Evolutionary conservation across 495 filamentous ascomycete genomes (phyloP).

Genomic region (Penicillium macrosclerotiorum): DNA sequence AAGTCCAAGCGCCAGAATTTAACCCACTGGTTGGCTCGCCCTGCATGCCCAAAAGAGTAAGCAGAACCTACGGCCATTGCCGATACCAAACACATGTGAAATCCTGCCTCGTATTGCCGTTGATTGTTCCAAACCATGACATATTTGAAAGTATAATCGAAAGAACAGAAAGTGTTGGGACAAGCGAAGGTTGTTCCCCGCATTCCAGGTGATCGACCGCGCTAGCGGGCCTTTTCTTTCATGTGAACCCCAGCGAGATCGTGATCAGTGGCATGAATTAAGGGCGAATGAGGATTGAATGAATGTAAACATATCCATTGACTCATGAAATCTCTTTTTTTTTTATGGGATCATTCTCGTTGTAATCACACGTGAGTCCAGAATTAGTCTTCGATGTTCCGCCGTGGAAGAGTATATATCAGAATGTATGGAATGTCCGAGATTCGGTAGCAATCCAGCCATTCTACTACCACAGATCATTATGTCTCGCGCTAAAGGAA

Average conservation of each 20-base stretch:
- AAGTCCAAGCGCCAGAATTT: conserved; percentile 2
- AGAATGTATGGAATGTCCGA: neutral
- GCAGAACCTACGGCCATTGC: neutral
- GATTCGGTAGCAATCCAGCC: neutral
- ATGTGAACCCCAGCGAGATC: conserved; percentile 5
- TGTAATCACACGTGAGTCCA: conserved; percentile 1
- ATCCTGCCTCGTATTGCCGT: neutral
- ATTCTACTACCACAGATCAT: neutral
- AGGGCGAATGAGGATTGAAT: neutral
- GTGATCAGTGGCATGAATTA: neutral
- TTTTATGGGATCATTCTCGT: neutral
- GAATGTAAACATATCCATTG: no score
- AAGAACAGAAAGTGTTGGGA: conserved; percentile 8
- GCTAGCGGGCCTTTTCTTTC: conserved; percentile 4
- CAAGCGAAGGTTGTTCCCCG: conserved; percentile 13
- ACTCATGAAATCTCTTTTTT: no score
- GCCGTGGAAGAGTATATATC: neutral
- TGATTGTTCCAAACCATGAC: neutral
- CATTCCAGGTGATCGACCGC: conserved; percentile 5
- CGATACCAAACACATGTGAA: conserved; percentile 7
- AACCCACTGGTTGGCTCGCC: conserved; percentile 2
- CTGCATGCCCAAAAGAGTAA: conserved; percentile 17
- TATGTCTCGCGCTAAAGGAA: conserved; percentile 11
- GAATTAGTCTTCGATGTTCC: neutral
- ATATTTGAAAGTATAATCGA: neutral